phyloP scores from a whole-genome alignment of 2,329 filamentous ascomycete species.

The Trichoderma citrinoviride region DNA sequence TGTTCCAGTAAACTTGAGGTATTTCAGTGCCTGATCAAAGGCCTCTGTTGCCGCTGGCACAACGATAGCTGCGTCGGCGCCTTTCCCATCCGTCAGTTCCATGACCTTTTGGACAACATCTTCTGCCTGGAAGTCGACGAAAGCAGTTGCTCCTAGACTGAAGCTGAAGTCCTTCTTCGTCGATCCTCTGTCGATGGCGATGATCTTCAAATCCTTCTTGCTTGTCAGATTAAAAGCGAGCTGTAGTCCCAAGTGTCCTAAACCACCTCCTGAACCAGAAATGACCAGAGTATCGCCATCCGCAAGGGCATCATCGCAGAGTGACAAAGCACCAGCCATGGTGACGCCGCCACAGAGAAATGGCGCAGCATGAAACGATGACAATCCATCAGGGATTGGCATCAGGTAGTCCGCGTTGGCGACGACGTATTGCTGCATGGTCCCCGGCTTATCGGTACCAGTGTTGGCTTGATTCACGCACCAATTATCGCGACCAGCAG shows the following conservation, averaged over 20 bases:
- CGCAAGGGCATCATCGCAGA: background rate
- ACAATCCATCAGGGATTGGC: background rate
- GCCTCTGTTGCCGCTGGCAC: background rate
- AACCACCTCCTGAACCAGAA: background rate
- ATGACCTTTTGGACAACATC: background rate
- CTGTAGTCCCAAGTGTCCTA: background rate
- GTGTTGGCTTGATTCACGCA: conserved; percentile 2
- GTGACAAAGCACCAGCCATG: background rate
- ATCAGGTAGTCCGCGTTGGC: conserved; percentile 9
- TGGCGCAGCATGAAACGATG: background rate
- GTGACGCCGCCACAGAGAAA: conserved; percentile 4
- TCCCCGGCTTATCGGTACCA: conserved; percentile 1
- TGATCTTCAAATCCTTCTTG: background rate
- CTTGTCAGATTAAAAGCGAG: background rate
- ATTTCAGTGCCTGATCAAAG: conserved; percentile 2
- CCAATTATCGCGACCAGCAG: background rate
- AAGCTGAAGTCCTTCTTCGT: background rate
- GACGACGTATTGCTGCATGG: conserved; percentile 12
- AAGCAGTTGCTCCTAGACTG: background rate
- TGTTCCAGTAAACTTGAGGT: background rate
- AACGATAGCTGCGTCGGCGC: conserved; percentile 5
- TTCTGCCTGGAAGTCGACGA: background rate
- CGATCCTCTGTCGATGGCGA: conserved; percentile 5
- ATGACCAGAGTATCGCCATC: conserved; percentile 1
- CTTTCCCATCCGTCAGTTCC: conserved; percentile 1